Evolutionary conservation across 2,329 filamentous ascomycete genomes (phyloP), one percentile per base, ranked within the genome.

Genomic region (Scleromitrula shiraiana): DNA sequence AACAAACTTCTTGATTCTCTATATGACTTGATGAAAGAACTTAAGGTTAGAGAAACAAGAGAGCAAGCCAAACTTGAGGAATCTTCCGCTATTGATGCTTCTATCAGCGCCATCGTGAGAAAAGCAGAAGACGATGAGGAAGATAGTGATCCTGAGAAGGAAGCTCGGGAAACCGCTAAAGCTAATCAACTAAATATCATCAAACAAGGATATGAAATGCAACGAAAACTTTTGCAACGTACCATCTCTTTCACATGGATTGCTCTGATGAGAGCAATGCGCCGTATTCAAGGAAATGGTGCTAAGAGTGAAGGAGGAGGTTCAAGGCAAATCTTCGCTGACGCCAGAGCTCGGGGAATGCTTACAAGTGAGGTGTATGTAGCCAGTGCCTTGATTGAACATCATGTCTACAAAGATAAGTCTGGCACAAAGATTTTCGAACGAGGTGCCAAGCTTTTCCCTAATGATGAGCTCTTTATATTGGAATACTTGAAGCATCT

Each of bases 351-450:
- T 60, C 82, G 83, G 55, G 94, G 93, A 15, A 85, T 89, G 45
- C 77, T 98, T 38, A 93, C 88, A 7, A 95, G 88, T 59, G 93
- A 97, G 64, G 88, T 96, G 5, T 98, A 98, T 63, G 86, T 96
- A 46, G 89, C 89, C 1, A 88, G 88, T 57, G 93, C 94, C 14
- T 74, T 95, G 50, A 86, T 98, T 62, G 93, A 98, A 65, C 91
- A 93, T 63, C 83, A 95, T 58, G 94, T 94, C 57, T 98, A 98
- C 67, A 93, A 95, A 62, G 93, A 97, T 60, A 79, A 83, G 0
- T 88, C 93, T 0, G 91, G 90, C 1, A 87, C 85, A 36, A 96
- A 93, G 69, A 97, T 98, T 51, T 95, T 97, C 57, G 93, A 98
- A 64, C 85, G 91, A 38, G 93, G 93, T 17, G 82, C 91, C 54